Evolutionary conservation across 1,284 basidiomycete genomes (phyloP), one percentile per base, ranked within the genome.

Genomic region (Cutaneotrichosporon spelunceum): DNA sequence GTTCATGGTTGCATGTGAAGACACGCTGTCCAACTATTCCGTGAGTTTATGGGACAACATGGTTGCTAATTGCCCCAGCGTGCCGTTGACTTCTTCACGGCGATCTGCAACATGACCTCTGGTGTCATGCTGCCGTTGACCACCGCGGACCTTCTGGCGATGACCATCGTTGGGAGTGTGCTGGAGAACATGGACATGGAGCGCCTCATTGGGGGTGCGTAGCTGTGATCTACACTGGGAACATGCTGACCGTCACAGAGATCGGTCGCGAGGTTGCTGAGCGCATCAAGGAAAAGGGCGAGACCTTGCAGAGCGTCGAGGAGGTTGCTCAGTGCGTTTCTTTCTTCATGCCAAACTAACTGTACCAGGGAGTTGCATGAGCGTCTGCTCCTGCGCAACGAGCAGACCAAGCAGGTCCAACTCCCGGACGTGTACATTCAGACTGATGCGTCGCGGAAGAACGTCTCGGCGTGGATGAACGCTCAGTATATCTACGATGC

Each of bases 101-200:
- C 93, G 29, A 86, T 98, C 69, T 91, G 90, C 45, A 85, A 86
- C 71, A 92, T 96, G 75, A 94, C 93, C 4, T 95, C 92, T 13
- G 93, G 92, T 9, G 84, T 94, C 59, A 94, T 98, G 88, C 85
- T 99, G 7, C 96, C 95, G 1, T 83, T 99, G 48, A 97, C 94
- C 5, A 98, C 93, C 16, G 96, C 95, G 30, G 90, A 93, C 75
- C 85, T 98, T 27, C 86, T 99, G 48, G 88, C 94, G n/a, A 93
- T 96, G 75, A 96, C 95, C 36, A 99, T 99, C 66, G 91, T 80
- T 58, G 95, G 93, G 24, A 92, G 91, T 70, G 95, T 98, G 30
- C 84, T 98, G 26, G 95, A 99, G 81, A 97, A 98, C 71, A 88
- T 99, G 71, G 95, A 99, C 77, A 94, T 99, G 89, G 96, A 99